Conservation (phyloP, 768 basidiomycete genomes). For the Russula sp. region DNA sequence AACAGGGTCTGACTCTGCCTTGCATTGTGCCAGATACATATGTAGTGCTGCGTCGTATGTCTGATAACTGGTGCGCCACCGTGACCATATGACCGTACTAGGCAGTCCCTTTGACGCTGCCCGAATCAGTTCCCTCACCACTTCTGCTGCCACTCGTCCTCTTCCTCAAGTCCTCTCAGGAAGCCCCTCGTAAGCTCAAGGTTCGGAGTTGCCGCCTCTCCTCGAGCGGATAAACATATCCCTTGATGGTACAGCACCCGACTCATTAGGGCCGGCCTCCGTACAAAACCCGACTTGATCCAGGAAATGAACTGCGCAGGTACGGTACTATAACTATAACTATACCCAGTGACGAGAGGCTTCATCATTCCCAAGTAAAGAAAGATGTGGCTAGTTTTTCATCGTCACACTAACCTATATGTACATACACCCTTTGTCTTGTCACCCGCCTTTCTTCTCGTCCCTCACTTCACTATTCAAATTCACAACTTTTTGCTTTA, state of each 20-base stretch:
- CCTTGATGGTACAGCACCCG: neutral
- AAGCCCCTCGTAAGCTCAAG: neutral
- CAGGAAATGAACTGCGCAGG: neutral
- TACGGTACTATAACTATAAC: neutral
- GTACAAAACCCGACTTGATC: neutral
- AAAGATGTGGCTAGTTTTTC: neutral
- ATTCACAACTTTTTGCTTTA: neutral
- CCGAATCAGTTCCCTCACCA: neutral
- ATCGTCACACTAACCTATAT: neutral
- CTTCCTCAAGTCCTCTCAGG: neutral
- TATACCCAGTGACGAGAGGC: neutral
- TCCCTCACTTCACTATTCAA: neutral
- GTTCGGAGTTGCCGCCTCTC: neutral
- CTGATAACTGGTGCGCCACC: neutral
- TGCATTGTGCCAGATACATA: too few relatives aligned
- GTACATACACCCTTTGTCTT: neutral
- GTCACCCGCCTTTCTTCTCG: neutral
- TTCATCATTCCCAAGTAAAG: neutral
- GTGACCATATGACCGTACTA: neutral
- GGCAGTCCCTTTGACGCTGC: constrained; percentile 12
- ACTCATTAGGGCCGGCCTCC: neutral
- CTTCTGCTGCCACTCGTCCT: neutral
- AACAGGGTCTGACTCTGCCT: too few relatives aligned
- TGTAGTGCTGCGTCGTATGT: too few relatives aligned
- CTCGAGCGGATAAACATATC: neutral